Evolutionary conservation across 1,284 basidiomycete genomes (phyloP), one percentile per base, ranked within the genome.

Genomic region (Pseudozyma pruni): DNA sequence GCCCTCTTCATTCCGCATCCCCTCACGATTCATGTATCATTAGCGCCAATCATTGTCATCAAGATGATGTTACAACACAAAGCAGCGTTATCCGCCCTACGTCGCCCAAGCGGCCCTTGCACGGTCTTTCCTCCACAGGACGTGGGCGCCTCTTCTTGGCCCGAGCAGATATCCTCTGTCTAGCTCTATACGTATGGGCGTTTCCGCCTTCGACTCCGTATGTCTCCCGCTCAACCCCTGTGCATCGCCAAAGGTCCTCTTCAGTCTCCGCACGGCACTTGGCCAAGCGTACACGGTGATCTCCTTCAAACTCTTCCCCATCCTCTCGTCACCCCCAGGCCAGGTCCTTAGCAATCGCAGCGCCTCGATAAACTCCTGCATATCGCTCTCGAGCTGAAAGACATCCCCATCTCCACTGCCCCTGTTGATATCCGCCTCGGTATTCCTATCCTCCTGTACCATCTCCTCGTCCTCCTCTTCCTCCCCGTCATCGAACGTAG

Each of bases 241-340:
- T 23, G 23, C 19, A 4, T 42, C 20, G 2, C 45, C 67, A 35
- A 64, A 60, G 2, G n/a, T 29, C 29, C 45, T 42, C 31, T 50
- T 53, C n/a, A 72, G 17, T 9, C 50, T 55, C 7, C 38, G 9
- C 7, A 67, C 50, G 4, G 69, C 69, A 9, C 48, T 52, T 1
- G 69, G 69, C 69, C 69, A 72, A 2, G 69, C 63, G 32, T 23
- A 62, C 11, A 72, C 69, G 7, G 39, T 58, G 43, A 72, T 61
- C 17, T 61, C 33, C n/a, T 45, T n/a, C 27, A 72, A 13, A 20
- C 11, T 31, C 20, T 50, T 44, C 2, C 69, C 69, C 43, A 46
- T n/a, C 20, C 55, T 32, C 19, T 16, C 33, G 27, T 72, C 69
- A 0, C 54, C 55, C 0, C 39, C 55, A 7, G 69, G 69, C 69